phyloP scores from a whole-genome alignment of 345 rosid species.

The Brassica carinata region DNA sequence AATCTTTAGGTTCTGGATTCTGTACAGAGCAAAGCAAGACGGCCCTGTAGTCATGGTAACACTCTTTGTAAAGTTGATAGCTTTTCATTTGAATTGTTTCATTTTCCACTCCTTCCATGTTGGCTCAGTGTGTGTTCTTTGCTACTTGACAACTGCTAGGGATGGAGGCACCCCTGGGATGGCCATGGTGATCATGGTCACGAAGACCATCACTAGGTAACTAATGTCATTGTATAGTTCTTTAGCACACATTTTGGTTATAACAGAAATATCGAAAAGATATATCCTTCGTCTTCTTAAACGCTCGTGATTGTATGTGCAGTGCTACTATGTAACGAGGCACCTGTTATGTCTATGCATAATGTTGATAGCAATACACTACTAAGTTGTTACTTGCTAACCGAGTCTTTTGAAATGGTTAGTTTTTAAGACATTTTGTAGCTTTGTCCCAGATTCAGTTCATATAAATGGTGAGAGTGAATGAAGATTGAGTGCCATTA shows the following conservation, averaged over 20 bases:
- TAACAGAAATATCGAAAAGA: neutral
- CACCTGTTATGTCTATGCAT: neutral
- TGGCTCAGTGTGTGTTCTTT: neutral
- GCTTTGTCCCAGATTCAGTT: neutral
- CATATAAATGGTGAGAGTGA: slow-evolving; percentile 4
- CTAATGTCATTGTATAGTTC: neutral
- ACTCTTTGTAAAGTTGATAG: neutral
- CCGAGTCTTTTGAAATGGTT: neutral
- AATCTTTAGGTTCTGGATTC: slow-evolving; percentile 78
- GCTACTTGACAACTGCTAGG: neutral
- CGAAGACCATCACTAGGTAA: slow-evolving; percentile 69
- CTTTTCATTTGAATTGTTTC: neutral
- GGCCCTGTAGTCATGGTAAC: slow-evolving; percentile 71
- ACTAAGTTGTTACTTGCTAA: neutral
- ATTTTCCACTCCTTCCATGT: neutral
- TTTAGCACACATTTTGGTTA: neutral
- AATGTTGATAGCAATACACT: neutral
- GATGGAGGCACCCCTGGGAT: slow-evolving; percentile 98
- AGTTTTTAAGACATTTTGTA: slow-evolving; percentile 1
- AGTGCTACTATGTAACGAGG: neutral
- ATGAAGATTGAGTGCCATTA: neutral
- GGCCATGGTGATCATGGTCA: slow-evolving; percentile 91
- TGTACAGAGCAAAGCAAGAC: slow-evolving; percentile 94
- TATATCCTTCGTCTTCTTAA: neutral
- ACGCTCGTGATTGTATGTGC: neutral